These are phyloP conservation scores for Malus hybrid DNA, from an alignment of 331 rosid genomes.

Conservation along the genomic window DNA sequence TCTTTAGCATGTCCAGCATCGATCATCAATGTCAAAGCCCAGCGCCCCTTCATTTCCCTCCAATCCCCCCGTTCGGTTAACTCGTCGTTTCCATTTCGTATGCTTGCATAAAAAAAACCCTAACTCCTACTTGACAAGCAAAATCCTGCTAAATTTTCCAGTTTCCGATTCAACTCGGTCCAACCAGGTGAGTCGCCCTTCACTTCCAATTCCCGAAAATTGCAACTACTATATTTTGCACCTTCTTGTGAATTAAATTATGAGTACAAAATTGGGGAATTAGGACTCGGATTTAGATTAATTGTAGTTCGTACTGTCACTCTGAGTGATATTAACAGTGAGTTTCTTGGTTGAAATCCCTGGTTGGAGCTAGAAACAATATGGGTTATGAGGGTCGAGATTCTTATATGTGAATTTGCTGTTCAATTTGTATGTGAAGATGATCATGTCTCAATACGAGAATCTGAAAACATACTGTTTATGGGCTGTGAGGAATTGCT, in stretches of 20 bases:
- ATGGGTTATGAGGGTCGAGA: neutral
- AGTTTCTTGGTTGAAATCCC: neutral
- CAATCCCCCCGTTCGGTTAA: constrained; percentile 4
- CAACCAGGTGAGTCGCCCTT: constrained; percentile 15
- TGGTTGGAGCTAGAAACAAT: neutral
- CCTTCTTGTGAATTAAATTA: neutral
- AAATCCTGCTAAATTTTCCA: neutral
- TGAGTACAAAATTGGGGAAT: neutral
- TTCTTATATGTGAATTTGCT: neutral
- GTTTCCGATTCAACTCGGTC: constrained; percentile 1
- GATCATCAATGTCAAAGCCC: neutral
- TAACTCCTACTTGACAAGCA: neutral
- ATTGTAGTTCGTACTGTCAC: neutral
- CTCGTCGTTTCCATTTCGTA: neutral
- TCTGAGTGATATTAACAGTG: neutral
- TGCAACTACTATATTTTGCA: neutral
- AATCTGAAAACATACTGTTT: neutral
- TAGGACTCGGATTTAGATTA: neutral
- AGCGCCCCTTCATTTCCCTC: constrained; percentile 12
- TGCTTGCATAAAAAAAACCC: constrained; percentile 19
- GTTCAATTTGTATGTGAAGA: neutral
- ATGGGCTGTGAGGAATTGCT: constrained; percentile 1
- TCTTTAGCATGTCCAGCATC: neutral
- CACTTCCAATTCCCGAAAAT: neutral
- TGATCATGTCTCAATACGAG: neutral